Base-by-base conservation (phyloP, 2,329 filamentous ascomycete genomes). In the Bipolaris zeicola region DNA sequence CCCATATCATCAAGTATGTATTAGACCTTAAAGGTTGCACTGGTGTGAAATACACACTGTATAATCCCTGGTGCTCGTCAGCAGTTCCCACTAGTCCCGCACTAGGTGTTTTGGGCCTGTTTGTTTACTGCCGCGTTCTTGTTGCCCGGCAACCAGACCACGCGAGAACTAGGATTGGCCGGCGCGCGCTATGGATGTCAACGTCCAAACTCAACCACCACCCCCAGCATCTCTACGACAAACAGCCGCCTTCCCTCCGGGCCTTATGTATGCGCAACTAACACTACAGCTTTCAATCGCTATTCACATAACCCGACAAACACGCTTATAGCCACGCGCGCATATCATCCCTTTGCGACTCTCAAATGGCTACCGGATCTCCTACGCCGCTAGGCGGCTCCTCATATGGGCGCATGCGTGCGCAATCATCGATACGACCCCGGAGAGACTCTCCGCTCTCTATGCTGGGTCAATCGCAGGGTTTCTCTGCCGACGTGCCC, bases 391-490 rank as follows among this genome's bases (percentile, higher is more conserved):
- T 77, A 62, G 71, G 74, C 55, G 61, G 57, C 50, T 61, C 60
- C 11, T 73, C 71, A n/a, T 76, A 76, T 59, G 74, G 73, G 43
- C 70, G 76, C 57, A 73, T 75, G 66, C 72, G 74, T 55, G 69
- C 71, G 34, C 68, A 71, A 33, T 71, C 74, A 8, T 70, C 66
- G 2, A 69, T 72, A 58, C 71, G 73, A 11, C 69, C 70, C 45
- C 71, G 78, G 57, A 75, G 79, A 67, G 78, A 79, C 59, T 82
- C 80, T 49, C 80, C 80, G 24, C 70, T 81, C 51, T 77, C 78
- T 13, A 73, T 76, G 20, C 72, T 81, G 59, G 72, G 75, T 34
- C 76, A 78, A 44, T 77, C 77, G 20, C 74, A 79, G 61, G 80
- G 79, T 60, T 81, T 81, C 62, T 72, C 75, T 20, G 73, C 79